Evolutionary conservation across 169 alveolate genomes (phyloP).

Genomic region (Cyclospora cayetanensis): DNA sequence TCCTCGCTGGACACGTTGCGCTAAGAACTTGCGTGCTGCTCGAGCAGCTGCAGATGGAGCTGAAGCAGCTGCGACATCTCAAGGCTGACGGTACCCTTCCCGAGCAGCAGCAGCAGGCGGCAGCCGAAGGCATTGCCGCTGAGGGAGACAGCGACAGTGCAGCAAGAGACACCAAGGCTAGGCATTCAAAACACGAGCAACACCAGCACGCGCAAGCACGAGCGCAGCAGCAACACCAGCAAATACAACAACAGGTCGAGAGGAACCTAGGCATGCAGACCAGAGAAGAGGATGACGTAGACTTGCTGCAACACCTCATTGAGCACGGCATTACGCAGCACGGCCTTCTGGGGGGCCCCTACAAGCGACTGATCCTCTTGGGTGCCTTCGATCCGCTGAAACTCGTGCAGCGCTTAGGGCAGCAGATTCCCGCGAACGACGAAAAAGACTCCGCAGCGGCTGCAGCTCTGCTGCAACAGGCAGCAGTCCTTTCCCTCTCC

Average conservation of each 20-base stretch:
- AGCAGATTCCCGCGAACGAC: too few relatives aligned
- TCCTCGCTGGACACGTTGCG: conserved; percentile 45
- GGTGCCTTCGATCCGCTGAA: conserved; percentile 43
- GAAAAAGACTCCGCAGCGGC: too few relatives aligned
- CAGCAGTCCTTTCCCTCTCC: conserved; percentile 36
- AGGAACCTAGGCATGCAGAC: conserved; percentile 45
- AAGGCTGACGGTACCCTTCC: background rate
- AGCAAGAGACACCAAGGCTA: background rate
- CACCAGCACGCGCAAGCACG: background rate
- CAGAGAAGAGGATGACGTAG: conserved; percentile 22
- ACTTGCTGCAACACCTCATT: background rate
- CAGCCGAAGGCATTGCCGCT: background rate
- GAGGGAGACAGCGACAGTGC: background rate
- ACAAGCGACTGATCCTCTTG: conserved; percentile 32
- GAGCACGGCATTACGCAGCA: background rate
- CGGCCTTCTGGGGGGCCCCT: conserved; percentile 38
- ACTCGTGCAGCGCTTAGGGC: background rate
- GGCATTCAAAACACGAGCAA: background rate
- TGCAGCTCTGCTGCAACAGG: background rate
- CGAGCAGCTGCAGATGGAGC: conserved; percentile 40
- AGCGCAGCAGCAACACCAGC: too few relatives aligned
- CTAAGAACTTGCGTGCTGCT: conserved; percentile 11
- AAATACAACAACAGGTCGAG: background rate
- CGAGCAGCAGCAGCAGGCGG: background rate
- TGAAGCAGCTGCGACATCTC: background rate